phyloP scores from a whole-genome alignment of 2,329 filamentous ascomycete species.

The Rhynchosporium graminicola region DNA sequence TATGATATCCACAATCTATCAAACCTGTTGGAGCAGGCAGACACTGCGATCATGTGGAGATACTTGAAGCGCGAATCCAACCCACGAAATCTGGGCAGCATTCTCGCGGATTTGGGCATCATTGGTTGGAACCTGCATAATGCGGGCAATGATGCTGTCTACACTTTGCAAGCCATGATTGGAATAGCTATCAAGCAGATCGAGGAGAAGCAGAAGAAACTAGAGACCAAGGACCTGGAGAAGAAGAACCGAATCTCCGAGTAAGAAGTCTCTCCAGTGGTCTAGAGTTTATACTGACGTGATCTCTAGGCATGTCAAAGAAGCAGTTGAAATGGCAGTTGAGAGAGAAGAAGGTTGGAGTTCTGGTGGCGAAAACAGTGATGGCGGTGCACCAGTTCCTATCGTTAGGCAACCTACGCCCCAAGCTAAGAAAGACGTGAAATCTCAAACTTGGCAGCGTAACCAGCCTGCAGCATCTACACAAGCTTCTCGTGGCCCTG shows the following conservation, averaged over 20 bases:
- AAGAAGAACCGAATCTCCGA: slow-evolving; percentile 27
- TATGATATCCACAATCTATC: slow-evolving; percentile 57
- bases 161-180: slow-evolving; percentile 74
- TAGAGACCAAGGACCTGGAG: slow-evolving; percentile 23
- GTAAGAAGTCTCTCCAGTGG: slow-evolving; percentile 19
- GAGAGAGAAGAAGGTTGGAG: slow-evolving; percentile 33
- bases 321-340: slow-evolving; percentile 21
- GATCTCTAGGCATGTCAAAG: slow-evolving; percentile 20
- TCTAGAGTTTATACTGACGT: slow-evolving; percentile 9
- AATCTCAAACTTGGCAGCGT: slow-evolving; percentile 4
- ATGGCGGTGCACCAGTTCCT: slow-evolving; percentile 28
- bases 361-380: slow-evolving; percentile 33
- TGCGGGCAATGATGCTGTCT: slow-evolving; percentile 82
- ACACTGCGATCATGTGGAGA: slow-evolving; percentile 73
- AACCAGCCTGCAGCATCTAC: not conserved
- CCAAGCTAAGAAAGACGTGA: slow-evolving; percentile 11
- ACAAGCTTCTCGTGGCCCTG: slow-evolving; percentile 1
- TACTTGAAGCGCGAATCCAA: slow-evolving; percentile 57
- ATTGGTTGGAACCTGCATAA: slow-evolving; percentile 73
- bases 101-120: slow-evolving; percentile 67
- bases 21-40: slow-evolving; percentile 64
- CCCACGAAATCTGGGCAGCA: slow-evolving; percentile 55
- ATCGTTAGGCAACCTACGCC: slow-evolving; percentile 2
- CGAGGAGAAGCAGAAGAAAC: slow-evolving; percentile 24
- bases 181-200: slow-evolving; percentile 52